phyloP scores from a whole-genome alignment of 2,329 filamentous ascomycete species.

The Trichoderma arundinaceum region DNA sequence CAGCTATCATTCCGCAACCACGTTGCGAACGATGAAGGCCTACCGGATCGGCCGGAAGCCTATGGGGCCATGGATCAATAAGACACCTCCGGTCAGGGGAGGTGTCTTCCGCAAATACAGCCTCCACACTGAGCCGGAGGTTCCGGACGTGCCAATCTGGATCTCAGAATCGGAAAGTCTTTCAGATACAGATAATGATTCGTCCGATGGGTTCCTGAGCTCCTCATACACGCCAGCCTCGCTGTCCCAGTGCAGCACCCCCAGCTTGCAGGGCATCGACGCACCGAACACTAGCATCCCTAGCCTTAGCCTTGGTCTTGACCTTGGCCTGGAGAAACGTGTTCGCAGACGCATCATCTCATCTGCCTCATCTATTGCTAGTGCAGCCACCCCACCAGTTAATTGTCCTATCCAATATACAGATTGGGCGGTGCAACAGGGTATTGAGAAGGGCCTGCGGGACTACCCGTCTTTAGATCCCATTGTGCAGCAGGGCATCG shows the following conservation, averaged over 20 bases:
- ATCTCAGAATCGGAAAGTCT: slow-evolving; percentile 24
- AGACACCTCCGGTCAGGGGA: slow-evolving; percentile 64
- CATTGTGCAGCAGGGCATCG: slow-evolving; percentile 74
- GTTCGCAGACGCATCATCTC: slow-evolving; percentile 22
- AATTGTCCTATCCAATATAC: slow-evolving; percentile 70
- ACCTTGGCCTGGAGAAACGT: slow-evolving; percentile 2
- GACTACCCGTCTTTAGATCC: slow-evolving; percentile 82
- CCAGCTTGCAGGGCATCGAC: slow-evolving; percentile 13
- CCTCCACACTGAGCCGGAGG: slow-evolving; percentile 31
- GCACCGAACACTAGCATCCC: not conserved
- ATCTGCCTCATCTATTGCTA: slow-evolving; percentile 5
- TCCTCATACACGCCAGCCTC: slow-evolving; percentile 6
- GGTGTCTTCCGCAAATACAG: slow-evolving; percentile 42
- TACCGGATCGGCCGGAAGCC: slow-evolving; percentile 65
- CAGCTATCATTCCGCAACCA: slow-evolving; percentile 63
- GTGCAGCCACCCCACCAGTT: slow-evolving; percentile 46
- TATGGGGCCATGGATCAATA: slow-evolving; percentile 60
- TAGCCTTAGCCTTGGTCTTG: slow-evolving; percentile 4
- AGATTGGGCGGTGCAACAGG: slow-evolving; percentile 36
- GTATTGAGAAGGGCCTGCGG: slow-evolving; percentile 67
- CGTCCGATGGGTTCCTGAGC: slow-evolving; percentile 19
- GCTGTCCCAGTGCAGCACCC: slow-evolving; percentile 26
- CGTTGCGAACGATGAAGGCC: slow-evolving; percentile 62
- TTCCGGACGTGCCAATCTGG: slow-evolving; percentile 31
- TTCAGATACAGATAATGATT: slow-evolving; percentile 28